Conservation (phyloP, 768 basidiomycete species). For the Mycena vitilis region DNA sequence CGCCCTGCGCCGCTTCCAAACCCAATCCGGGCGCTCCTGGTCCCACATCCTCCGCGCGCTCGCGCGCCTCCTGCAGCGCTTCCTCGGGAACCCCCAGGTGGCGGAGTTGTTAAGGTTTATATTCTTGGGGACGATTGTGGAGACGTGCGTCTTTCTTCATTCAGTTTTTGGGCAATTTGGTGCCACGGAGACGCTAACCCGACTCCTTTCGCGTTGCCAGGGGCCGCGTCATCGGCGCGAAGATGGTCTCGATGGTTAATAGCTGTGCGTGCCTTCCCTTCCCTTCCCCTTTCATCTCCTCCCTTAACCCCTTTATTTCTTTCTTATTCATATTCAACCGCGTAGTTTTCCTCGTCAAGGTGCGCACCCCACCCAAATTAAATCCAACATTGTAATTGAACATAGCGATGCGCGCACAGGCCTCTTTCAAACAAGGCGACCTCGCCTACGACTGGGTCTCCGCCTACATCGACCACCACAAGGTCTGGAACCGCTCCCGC, state of each 20-base stretch:
- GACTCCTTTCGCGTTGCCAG: constrained; percentile 25
- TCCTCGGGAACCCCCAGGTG: constrained; percentile 32
- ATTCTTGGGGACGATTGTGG: constrained; percentile 36
- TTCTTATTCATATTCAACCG: no score
- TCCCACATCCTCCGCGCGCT: constrained; percentile 21
- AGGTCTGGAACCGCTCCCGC: constrained; percentile 36
- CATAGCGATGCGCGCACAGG: constrained; percentile 4
- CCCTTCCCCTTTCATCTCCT: constrained; percentile 8
- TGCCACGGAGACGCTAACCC: no score
- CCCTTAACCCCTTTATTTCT: not conserved
- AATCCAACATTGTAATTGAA: no score
- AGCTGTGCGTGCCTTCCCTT: constrained; percentile 31
- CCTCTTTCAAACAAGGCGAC: constrained; percentile 36
- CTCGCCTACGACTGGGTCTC: constrained; percentile 34
- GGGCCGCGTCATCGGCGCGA: constrained; percentile 33
- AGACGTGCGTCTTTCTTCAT: constrained; percentile 19
- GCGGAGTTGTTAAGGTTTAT: constrained; percentile 34
- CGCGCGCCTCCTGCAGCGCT: constrained; percentile 6
- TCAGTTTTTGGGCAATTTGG: not conserved
- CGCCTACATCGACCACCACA: constrained; percentile 37
- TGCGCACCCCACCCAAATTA: no score
- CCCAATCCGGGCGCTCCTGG: constrained; percentile 25
- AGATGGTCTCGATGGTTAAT: constrained; percentile 36
- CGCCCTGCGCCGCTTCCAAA: constrained; percentile 23
- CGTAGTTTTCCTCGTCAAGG: constrained; percentile 38